Base-by-base conservation (phyloP, 495 filamentous ascomycete genomes). In the Paragyromitra xinjiangensis region DNA sequence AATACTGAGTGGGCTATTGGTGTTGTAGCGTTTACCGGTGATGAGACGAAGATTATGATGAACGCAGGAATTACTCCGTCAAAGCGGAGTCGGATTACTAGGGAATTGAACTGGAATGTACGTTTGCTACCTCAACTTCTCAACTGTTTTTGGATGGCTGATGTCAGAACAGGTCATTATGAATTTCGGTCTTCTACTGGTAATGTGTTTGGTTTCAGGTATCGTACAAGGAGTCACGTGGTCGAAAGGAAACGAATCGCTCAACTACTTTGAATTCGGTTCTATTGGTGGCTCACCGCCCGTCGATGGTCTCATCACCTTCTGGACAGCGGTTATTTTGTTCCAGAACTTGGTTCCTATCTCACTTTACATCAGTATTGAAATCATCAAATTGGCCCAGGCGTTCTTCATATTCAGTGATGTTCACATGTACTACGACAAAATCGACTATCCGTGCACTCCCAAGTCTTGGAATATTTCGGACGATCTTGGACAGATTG, bases 391-490 rank as follows among this genome's bases (percentile, higher is more conserved):
- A 69, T 95, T 95, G 2, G 86, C 90, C 14, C 96, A 99, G 84
- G 96, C 95, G 2, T 91, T 95, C 84, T 99, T 99, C 86, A 99
- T 99, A 78, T 97, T 95, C 85, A 97, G 91, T 84, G 96, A 99
- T 83, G 85, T 92, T 3, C 89, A 89, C 79, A 99, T 99, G 95
- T 98, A 98, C 83, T 97, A 99, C 85, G 95, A 94, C 26, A 91
- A 89, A 82, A 88, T 98, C 80, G 94, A 95, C 80, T 93, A 96
- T 80, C 93, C 94, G 1, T 99, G 96, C 83, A 93, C 97, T 5
- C 96, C 96, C 12, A 98, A 98, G 79, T 94, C 95, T 1, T 99
- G 96, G 96, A 99, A 98, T 83, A 98, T 99, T 71, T 97, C 94
- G 1, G 96, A 99, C 80, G 96, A 99, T 79, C 87, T 99, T 42